These are phyloP conservation scores for Cotoneaster glaucophyllus DNA, from an alignment of 306 rosid species.

Conservation along the genomic window DNA sequence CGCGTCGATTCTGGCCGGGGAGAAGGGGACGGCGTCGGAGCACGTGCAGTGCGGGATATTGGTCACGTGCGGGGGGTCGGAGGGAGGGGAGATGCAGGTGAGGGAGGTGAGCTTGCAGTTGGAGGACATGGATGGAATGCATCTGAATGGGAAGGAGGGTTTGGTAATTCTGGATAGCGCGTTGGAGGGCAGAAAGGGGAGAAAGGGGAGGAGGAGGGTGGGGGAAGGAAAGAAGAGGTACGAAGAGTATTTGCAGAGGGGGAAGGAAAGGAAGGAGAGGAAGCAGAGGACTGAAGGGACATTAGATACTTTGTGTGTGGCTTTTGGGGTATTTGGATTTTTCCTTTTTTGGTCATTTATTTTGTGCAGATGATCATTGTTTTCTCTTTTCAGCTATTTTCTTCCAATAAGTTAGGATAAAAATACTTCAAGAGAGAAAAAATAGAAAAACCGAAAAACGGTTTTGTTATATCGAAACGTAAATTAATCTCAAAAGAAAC, in stretches of 20 bases:
- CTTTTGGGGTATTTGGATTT: constrained; percentile 32
- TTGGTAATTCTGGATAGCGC: constrained; percentile 51
- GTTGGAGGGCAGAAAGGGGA: constrained; percentile 44
- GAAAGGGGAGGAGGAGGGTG: background rate
- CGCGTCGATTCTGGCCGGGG: constrained; percentile 38
- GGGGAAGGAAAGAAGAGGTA: constrained; percentile 27
- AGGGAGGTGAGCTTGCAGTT: constrained; percentile 58
- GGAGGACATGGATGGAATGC: constrained; percentile 72
- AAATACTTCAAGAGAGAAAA: background rate
- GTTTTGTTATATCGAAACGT: too few species aligned
- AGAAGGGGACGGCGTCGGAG: constrained; percentile 51
- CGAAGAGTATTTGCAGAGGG: constrained; percentile 33
- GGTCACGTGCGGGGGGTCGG: constrained; percentile 41
- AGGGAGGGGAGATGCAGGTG: constrained; percentile 40
- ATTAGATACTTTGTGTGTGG: constrained; percentile 55
- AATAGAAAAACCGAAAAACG: too few species aligned
- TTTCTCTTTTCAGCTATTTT: too few species aligned
- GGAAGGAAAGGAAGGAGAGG: constrained; percentile 39
- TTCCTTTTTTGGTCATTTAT: constrained; percentile 17
- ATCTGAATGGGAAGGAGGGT: constrained; percentile 56
- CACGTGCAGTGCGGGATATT: constrained; percentile 31
- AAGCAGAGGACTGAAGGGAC: constrained; percentile 48
- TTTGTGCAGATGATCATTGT: constrained; percentile 12
- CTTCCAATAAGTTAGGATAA: background rate
- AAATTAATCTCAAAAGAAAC: too few species aligned